Base-by-base conservation (phyloP, 495 filamentous ascomycete genomes). In the Copromyces sp. region DNA sequence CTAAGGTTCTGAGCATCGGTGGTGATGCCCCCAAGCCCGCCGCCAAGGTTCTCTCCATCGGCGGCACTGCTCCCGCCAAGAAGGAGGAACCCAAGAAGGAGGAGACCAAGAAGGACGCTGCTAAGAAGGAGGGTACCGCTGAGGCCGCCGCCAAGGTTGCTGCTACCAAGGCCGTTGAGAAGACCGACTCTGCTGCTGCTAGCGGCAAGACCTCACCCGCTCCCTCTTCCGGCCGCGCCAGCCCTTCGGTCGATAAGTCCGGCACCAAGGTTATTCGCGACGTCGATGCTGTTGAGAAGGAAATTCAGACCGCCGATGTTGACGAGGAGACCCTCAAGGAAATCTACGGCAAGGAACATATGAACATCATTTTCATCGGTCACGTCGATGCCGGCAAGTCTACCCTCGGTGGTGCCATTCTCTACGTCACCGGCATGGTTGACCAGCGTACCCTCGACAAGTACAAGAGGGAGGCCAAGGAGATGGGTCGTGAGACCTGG, bases 361-460 rank as follows among this genome's bases (percentile, higher is more conserved):
- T 99, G 74, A 99, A 99, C 80, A 89, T 98, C 69, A 97, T 99
- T 72, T 99, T 99, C 86, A 93, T 99, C 77, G 95, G 95, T 69
- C 95, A 98, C 85, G 95, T 98, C 73, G 95, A 99, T 82, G 94
- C 95, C 73, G 95, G 95, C 77, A 99, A 98, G 84, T 95, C 92
- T 20, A 98, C 95, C 3, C 87, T 99, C 9, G 95, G 96, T 77
- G 95, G 95, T 65, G 90, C 90, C 61, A 95, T 99, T 71, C 85
- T 98, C 4, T 97, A 95, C 78, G 89, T 88, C 72, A 98, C 95
- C 17, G 95, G 95, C 61, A 99, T 99, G 95, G 95, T 99, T 14
- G 96, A 99, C 78, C 94, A 99, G 82, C 89, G 95, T 76, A 99
- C 95, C 24, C 88, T 99, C 86, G 95, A 99, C 12, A 99, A 99